Conservation (phyloP, 176 grass and related monocot species). For the Ensete glaucum region DNA sequence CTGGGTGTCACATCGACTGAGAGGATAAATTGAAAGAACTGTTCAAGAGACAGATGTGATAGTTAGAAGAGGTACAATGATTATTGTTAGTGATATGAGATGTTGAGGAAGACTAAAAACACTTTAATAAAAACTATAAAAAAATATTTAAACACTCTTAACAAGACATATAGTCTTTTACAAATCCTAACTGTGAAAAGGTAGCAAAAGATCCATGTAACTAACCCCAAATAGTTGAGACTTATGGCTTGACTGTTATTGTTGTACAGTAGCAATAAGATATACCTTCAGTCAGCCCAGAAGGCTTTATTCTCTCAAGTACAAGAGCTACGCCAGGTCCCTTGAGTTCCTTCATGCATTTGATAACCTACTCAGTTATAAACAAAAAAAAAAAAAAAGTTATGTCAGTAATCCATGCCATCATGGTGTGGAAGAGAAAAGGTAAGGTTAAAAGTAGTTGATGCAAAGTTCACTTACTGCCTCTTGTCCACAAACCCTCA, state of each 20-base stretch:
- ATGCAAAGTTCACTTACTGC: conserved; percentile 43
- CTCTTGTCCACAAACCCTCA: conserved; percentile 79
- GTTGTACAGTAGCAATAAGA: neutral
- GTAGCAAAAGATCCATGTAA: conserved; percentile 53
- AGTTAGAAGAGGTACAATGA: no score
- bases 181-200: no score
- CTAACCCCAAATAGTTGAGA: conserved; percentile 37
- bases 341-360: conserved; percentile 83
- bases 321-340: conserved; percentile 74
- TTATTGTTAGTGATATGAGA: no score
- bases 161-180: no score
- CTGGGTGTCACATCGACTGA: no score
- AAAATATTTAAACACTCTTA: no score
- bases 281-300: conserved; percentile 64
- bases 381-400: neutral
- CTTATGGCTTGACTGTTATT: no score
- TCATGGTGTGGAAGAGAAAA: neutral
- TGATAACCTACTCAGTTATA: conserved; percentile 43
- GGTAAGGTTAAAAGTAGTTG: neutral
- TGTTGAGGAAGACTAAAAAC: no score
- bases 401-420: conserved; percentile 6
- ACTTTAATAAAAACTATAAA: no score
- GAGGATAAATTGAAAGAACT: no score
- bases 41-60: no score
- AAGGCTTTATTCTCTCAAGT: conserved; percentile 67